Conservation (phyloP, 768 basidiomycete genomes). For the Kwoniella sp. region DNA sequence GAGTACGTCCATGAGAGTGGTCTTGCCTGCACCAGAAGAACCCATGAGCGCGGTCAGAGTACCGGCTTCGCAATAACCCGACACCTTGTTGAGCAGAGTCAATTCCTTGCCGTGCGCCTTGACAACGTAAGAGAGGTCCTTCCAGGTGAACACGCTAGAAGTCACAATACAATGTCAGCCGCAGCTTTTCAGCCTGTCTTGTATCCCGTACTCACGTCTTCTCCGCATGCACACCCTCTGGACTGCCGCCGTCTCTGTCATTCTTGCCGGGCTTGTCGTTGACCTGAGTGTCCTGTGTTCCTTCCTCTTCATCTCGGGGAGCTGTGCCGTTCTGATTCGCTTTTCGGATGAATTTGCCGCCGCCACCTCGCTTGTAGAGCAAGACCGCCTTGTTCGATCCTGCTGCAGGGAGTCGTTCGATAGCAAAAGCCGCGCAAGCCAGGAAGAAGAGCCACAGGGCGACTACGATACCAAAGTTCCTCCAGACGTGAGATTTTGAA, state of each 20-base stretch:
- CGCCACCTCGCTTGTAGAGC: conserved; percentile 41
- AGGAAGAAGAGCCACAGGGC: conserved; percentile 45
- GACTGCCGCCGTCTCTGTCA: conserved; percentile 9
- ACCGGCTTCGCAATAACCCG: conserved; percentile 78
- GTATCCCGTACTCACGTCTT: conserved; percentile 28
- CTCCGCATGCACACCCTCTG: conserved; percentile 26
- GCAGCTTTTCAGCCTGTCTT: neutral
- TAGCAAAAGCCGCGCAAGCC: conserved; percentile 41
- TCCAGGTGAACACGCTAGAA: conserved; percentile 56
- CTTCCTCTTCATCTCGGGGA: conserved; percentile 42
- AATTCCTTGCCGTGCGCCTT: conserved; percentile 35
- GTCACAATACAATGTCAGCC: conserved; percentile 25
- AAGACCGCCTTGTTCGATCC: conserved; percentile 46
- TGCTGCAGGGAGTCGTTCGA: conserved; percentile 49
- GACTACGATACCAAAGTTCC: conserved; percentile 53
- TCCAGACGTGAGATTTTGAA: conserved; percentile 49
- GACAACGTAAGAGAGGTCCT: conserved; percentile 50
- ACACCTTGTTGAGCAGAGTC: conserved; percentile 68
- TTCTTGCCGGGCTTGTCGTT: conserved; percentile 27
- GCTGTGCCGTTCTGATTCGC: conserved; percentile 46
- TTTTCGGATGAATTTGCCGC: conserved; percentile 49
- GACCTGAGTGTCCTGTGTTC: conserved; percentile 23
- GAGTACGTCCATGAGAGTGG: conserved; percentile 49
- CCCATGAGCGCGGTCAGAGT: conserved; percentile 85
- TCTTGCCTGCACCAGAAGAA: conserved; percentile 51